Base-by-base conservation (phyloP, 1,139 yeast genomes). In the Hanseniaspora gamundiae region DNA sequence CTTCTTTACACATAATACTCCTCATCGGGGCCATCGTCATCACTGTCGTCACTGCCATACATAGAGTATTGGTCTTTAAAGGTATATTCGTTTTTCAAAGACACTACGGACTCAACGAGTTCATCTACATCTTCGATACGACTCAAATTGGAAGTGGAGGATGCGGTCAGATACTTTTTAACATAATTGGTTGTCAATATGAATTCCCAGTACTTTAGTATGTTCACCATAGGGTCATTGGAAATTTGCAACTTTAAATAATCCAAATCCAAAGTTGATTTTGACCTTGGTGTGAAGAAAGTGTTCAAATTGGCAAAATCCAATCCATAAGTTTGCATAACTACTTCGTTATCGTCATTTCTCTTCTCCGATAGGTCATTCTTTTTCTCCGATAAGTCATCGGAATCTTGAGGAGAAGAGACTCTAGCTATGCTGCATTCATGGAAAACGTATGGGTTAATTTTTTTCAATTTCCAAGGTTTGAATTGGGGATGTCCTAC, bases 131-230 rank as follows among this genome's bases (percentile, higher is more conserved):
- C 36, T 19, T 33, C 36, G 9, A 19, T 10, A 33, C n/a, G 20
- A 19, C 24, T 5, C 3, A 19, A 17, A 19, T 17, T 9, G 6
- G 24, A 16, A 4, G 36, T 33, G n/a, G 36, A 17, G 5, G 21
- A 33, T 17, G 2, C 4, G 10, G 19, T 19, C 20, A 41, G 17
- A 1, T 33, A 10, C 8, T 36, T 41, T 35, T 33, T 41, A 20
- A 44, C 22, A 13, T 21, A 38, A 7, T 13, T 38, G 13, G 19
- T 41, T 41, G 38, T 28, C 38, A 17, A 35, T 22, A 39, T 33
- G 6, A 38, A 40, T 27, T 41, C 39, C 46, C 46, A 44, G 13
- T 44, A 44, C 20, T 44, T 44, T 11, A 44, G 28, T 2, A 40
- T 35, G 24, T 44, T 38, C 6, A 44, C 39, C 21, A 33, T 44